Evolutionary conservation across 345 rosid genomes (phyloP), one percentile per base, ranked within the genome.

Genomic region (Cardamine chenopodiifolia): DNA sequence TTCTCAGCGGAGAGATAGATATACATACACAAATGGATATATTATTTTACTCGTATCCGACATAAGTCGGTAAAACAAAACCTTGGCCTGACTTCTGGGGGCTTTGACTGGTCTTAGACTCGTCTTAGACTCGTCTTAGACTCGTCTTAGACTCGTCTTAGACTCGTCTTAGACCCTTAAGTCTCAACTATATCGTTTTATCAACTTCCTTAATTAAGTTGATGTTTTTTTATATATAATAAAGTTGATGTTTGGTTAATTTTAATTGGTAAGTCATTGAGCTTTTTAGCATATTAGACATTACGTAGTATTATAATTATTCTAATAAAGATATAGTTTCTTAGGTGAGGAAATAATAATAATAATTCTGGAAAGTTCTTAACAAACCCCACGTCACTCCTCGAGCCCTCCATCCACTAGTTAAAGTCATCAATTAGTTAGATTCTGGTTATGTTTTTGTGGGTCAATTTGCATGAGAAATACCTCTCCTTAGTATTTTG

Each of bases 381-480:
- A 74, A 75, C 50, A 68, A 76, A 66, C 57, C 68, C 71, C 68
- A 79, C 66, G 80, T 79, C 79, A 79, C 69, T 79, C 81, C 91
- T 89, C 90, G 93, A 87, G 96, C 92, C 92, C 87, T 69, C 83
- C 75, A 82, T 57, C 79, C 56, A 66, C 67, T 48, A 53, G n/a
- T 40, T 62, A 45, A 71, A 65, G 52, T 64, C 66, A 63, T 70
- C 80, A 77, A 62, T 62, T 69, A 54, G 69, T 64, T 71, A 77
- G 76, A 71, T 71, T 71, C 80, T 77, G 11, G 71, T 77, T 71
- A 39, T 20, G 48, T 60, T 62, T 72, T 57, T 68, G 65, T 65
- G 74, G 78, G 83, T 85, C 88, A 75, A 58, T 63, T 57, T 77
- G 71, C 76, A 63, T 63, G 76, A 57, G 34, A 65, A 68, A 48